Evolutionary conservation across 352 stramenopile genomes (phyloP), one percentile per base, ranked within the genome.

Genomic region (Globisporangium spinosum): DNA sequence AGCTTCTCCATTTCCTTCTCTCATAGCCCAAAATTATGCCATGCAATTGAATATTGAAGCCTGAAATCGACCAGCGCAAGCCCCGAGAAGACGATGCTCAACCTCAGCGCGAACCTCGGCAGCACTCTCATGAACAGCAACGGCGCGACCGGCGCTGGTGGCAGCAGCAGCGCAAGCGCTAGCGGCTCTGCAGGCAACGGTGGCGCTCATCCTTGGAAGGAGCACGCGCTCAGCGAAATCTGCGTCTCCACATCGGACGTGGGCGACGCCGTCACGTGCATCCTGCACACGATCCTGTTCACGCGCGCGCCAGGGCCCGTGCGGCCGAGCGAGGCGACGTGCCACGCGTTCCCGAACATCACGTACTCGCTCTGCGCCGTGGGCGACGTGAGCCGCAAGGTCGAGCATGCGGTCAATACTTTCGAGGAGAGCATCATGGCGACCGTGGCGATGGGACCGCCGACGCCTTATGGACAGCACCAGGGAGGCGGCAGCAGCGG

Each of bases 231-330:
- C 40, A 82, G 85, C n/a, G 79, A 89, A 72, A 71, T 94, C 25
- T 75, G 73, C 17, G 84, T 91, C 38, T 69, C 73, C 9, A 67
- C 80, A 15, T 71, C 79, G 57, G 82, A 93, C 66, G 68, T 90
- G 20, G 75, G 78, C 20, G 87, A 94, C 61, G 82, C 78, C 49
- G 70, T 89, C 25, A 91, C 80, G 27, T 88, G 82, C 58, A 61
- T 94, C 13, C 67, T 94, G 47, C 87, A 95, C 69, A 93, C 83
- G 5, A 90, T 95, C 64, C 73, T 95, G 23, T 95, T 95, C 73
- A 90, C 85, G 17, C 72, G 87, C 27, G 85, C 87, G 9, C 87
- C 85, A 0, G 87, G 87, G 0, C 87, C 85, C 22, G 85, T 93
- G 32, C 80, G 84, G 0, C 87, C 87, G 1, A 90, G 79, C 25